Evolutionary conservation across 129 eudicot genomes (phyloP).

Genomic region (Calendula officinalis): DNA sequence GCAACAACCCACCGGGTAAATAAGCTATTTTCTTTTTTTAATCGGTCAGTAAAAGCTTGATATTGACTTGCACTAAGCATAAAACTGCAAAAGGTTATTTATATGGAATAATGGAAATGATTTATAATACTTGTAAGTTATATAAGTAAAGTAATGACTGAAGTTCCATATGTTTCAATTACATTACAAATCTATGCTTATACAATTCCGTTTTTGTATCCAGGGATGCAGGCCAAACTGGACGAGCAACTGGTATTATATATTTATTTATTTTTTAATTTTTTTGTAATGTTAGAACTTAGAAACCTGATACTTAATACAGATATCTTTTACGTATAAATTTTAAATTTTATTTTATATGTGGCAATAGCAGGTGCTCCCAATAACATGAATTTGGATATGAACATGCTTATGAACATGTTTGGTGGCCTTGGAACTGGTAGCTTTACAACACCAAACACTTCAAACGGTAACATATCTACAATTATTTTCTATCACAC

Average conservation of each 20-base stretch:
- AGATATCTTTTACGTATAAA: neutral
- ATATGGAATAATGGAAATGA: too few relatives aligned
- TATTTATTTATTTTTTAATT: neutral
- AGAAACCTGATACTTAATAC: neutral
- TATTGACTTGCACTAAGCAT: neutral
- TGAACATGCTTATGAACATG: constrained; percentile 80
- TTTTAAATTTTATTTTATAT: neutral
- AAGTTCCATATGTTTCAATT: constrained; percentile 3
- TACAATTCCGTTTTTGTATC: constrained; percentile 18
- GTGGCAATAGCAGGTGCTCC: constrained; percentile 36
- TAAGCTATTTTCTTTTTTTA: neutral
- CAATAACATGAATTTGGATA: constrained; percentile 50
- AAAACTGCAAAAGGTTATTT: neutral
- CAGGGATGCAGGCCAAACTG: constrained; percentile 60
- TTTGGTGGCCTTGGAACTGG: constrained; percentile 74
- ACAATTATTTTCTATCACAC: neutral
- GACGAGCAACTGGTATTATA: constrained; percentile 47
- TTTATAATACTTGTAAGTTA: neutral
- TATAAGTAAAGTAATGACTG: neutral
- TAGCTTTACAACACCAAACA: constrained; percentile 41
- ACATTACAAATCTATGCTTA: constrained; percentile 4
- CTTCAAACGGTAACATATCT: constrained; percentile 42
- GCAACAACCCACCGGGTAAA: constrained; percentile 54
- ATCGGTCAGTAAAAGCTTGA: neutral
- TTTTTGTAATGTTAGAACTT: neutral